Base-by-base conservation (phyloP, 169 alveolate genomes). In the Toxoplasma gondii region DNA sequence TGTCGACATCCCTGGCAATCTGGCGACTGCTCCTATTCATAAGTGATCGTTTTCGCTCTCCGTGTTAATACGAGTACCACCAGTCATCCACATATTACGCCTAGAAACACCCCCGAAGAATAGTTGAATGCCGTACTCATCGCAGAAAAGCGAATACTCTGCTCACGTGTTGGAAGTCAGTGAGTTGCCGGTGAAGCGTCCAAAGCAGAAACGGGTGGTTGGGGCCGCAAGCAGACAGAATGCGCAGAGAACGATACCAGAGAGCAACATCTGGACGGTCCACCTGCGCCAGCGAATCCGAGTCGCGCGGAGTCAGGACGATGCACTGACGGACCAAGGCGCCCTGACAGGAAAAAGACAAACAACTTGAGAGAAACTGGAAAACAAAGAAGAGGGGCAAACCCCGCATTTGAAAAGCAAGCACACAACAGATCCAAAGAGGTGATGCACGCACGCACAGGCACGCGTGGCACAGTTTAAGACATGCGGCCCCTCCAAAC, bases 211-310 rank as follows among this genome's bases (percentile, higher is more conserved):
- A 43, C 17, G 90, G 90, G 41, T 82, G 90, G 19, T 82, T 64
- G 69, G 90, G 58, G 24, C n/a, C 69, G 38, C 54, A 82, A 0
- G 67, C 90, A 36, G 67, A 5, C 38, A 82, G 29, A 31, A 82
- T 39, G 24, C 90, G 90, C 16, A 43, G 67, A 12, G 90, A 29
- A 24, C 90, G 90, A 24, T 41, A 82, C 90, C 90, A 82, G 38
- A 82, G 90, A 41, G 90, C 90, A 2, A 41, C 69, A 7, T 2
- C 54, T 41, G 90, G 67, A 29, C 67, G 53, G 39, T 5, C 69
- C 31, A 82, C 90, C 24, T 41, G 90, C 90, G 41, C 44, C n/a
- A 82, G 64, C 67, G 0, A 19, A 29, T 2, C 64, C 5, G 90
- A 82, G 38, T 29, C 1, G 36, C 24, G 38, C 34, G 90, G 90